Evolutionary conservation across 805 yeast species (phyloP), one percentile per base, ranked within the genome.

Genomic region (Phaffomyces antillensis): DNA sequence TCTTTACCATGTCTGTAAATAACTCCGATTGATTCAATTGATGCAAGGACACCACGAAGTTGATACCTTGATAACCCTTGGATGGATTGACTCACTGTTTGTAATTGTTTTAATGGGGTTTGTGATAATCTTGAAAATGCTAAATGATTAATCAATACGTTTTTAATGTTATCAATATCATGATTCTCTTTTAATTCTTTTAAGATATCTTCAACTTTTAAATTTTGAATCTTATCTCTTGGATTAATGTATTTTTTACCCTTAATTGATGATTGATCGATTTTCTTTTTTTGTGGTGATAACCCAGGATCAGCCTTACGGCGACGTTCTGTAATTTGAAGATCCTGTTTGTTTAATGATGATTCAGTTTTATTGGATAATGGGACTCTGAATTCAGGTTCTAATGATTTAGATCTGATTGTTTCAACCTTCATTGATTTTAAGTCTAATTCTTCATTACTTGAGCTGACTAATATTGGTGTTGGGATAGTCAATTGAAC

Each of bases 1-100:
- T 93, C 99, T 62, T 89, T 90, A 40, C 97, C 97, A 47, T 76
- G 73, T 63, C 98, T 83, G 57, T 79, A 77, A 48, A 93, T 90
- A 11, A 85, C 83, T n/a, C 98, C 98, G 47, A 91, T 75, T 56
- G 91, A 83, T 6, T 64, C 55, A 34, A 79, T 62, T 32, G 71
- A 65, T 9, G 65, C 63, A 30, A 76, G 55, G 7, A 76, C 52
- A 23, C 72, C 67, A 45, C 76, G 66, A 16, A 77, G 52, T 55
- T 76, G 77, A 25, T 62, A 57, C 43, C 67, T 65, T 5, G 73
- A 54, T 37, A 83, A 57, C 7, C 65, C 61, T 7, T 76, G 67
- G 5, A 83, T 76, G 8, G 66, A 68, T 1, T 75, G 76, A 58
- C 80, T 77, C 23, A 86, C 80, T n/a, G 76, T 69, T 41, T 73